Evolutionary conservation across 164 flowering plant species (phyloP).

Genomic region (Aristolochia fimbriata): DNA sequence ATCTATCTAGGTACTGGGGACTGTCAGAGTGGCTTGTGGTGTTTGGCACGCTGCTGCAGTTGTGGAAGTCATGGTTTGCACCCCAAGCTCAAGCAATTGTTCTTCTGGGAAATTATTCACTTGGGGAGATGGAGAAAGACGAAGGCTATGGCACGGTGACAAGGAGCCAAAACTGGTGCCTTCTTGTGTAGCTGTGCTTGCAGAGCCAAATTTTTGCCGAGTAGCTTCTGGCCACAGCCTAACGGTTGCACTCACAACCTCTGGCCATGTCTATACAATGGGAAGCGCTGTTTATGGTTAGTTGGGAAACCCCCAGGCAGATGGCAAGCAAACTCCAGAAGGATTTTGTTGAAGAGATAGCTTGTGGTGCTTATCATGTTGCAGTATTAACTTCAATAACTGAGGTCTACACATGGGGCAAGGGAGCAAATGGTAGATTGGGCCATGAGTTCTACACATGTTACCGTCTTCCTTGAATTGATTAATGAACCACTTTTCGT

Average conservation of each 20-base stretch:
- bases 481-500: too few relatives aligned
- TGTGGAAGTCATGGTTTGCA: constrained; percentile 95
- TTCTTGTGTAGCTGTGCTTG: constrained; percentile 94
- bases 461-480: too few relatives aligned
- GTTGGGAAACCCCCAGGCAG: constrained; percentile 88
- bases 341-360: constrained; percentile 88
- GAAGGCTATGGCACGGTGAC: constrained; percentile 94
- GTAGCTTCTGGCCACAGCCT: constrained; percentile 96
- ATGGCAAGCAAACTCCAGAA: constrained; percentile 77
- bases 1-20: constrained; percentile 87
- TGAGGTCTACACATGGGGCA: constrained; percentile 99
- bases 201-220: constrained; percentile 87
- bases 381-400: constrained; percentile 89
- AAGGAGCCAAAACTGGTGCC: constrained; percentile 88
- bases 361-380: constrained; percentile 98
- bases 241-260: constrained; percentile 89
- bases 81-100: constrained; percentile 86
- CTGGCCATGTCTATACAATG: constrained; percentile 93
- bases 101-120: constrained; percentile 94
- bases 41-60: constrained; percentile 99
- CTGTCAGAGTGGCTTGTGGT: constrained; percentile 97
- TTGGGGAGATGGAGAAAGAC: constrained; percentile 99
- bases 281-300: constrained; percentile 96
- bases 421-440: constrained; percentile 90
- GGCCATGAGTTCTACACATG: too few relatives aligned